These are phyloP conservation scores for Crataegus laevigata DNA, from an alignment of 306 rosid species.

Conservation along the genomic window DNA sequence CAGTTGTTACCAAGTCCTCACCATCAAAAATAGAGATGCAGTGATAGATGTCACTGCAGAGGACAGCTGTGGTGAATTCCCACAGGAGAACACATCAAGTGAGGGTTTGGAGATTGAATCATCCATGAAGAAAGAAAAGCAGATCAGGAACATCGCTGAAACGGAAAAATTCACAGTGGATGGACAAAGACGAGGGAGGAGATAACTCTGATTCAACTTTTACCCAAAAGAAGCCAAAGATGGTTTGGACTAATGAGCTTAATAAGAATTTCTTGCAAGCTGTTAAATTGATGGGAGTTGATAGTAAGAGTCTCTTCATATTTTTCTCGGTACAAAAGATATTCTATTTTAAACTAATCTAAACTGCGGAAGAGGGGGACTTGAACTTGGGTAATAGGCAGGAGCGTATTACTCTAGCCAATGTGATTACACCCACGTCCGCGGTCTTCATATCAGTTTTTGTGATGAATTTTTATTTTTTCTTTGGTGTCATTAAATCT, in stretches of 20 bases:
- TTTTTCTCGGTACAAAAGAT: neutral
- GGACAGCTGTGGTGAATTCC: neutral
- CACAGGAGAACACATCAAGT: neutral
- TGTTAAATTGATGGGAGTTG: constrained; percentile 12
- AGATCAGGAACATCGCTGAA: neutral
- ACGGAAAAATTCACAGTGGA: constrained; percentile 3
- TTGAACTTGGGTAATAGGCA: no score
- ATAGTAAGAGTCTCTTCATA: constrained; percentile 23
- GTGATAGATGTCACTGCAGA: neutral
- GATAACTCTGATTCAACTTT: neutral
- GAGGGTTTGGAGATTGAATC: neutral
- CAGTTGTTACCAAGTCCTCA: constrained; percentile 32
- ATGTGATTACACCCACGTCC: no score
- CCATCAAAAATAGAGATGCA: neutral
- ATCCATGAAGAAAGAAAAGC: neutral
- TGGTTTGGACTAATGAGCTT: constrained; percentile 25
- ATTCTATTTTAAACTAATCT: no score
- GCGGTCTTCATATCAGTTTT: neutral
- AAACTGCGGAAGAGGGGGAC: no score
- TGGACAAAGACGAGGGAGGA: neutral
- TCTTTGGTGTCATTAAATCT: neutral
- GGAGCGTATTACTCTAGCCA: no score
- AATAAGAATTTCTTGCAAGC: constrained; percentile 30
- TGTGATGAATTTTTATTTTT: neutral
- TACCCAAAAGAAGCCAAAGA: constrained; percentile 18